phyloP scores from a whole-genome alignment of 2,329 filamentous ascomycete species.

The Verruconis gallopava region DNA sequence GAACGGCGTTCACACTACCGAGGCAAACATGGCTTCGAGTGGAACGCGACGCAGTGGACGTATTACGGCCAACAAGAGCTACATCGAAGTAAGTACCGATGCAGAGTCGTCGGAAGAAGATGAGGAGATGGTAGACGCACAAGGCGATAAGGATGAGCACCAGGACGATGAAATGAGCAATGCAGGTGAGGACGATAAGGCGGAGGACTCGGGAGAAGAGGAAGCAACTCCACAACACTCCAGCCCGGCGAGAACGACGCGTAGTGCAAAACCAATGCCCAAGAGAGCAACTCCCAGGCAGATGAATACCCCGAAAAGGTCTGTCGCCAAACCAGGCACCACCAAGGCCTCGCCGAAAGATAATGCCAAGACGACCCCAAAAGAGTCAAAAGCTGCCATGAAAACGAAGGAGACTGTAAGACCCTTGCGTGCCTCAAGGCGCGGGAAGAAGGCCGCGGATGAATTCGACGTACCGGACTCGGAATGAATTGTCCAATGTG shows the following conservation, averaged over 20 bases:
- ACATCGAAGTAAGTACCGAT: constrained; percentile 31
- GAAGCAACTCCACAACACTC: constrained; percentile 15
- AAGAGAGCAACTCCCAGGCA: background rate
- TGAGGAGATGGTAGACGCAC: too few species aligned
- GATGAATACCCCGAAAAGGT: background rate
- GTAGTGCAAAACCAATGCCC: constrained; percentile 11
- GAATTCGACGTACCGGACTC: background rate
- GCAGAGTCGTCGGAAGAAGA: constrained; percentile 16
- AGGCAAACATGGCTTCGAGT: constrained; percentile 21
- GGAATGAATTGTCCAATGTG: background rate
- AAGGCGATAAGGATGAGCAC: background rate
- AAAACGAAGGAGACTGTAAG: background rate
- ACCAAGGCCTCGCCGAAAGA: too few species aligned
- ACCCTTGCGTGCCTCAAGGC: background rate
- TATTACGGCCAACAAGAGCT: constrained; percentile 29
- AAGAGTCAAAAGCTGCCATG: too few species aligned
- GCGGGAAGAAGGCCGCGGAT: background rate
- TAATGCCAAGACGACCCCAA: too few species aligned
- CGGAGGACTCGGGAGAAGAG: background rate
- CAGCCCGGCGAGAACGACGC: constrained; percentile 14
- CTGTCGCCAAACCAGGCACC: too few species aligned
- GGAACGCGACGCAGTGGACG: constrained; percentile 32
- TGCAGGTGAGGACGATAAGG: background rate
- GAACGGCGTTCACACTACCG: constrained; percentile 10
- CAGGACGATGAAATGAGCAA: background rate